phyloP scores from a whole-genome alignment of 2,329 filamentous ascomycete species.

The Nigrograna mackinnonii region DNA sequence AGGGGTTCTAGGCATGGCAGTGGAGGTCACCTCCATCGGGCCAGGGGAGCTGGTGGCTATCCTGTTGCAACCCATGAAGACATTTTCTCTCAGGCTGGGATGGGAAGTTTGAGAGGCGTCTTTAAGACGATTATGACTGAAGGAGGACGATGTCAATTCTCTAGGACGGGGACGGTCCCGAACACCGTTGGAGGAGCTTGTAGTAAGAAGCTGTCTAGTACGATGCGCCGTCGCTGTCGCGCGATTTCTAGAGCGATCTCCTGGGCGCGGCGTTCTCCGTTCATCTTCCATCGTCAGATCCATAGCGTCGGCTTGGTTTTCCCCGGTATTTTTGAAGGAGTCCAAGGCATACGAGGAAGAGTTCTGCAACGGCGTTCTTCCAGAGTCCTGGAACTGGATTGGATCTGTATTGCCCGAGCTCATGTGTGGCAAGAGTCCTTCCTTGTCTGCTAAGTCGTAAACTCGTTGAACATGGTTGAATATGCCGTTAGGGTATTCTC shows the following conservation, averaged over 20 bases:
- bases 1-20: too few species aligned
- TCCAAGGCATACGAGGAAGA: background rate
- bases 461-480: background rate
- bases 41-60: background rate
- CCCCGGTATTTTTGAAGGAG: background rate
- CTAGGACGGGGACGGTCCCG: too few species aligned
- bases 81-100: background rate
- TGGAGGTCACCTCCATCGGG: background rate
- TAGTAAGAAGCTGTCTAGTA: background rate
- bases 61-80: slow-evolving; percentile 4
- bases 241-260: background rate
- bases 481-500: slow-evolving; percentile 2
- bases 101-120: background rate
- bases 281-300: background rate
- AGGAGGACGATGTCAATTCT: background rate
- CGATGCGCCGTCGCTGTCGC: background rate
- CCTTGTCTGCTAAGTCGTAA: slow-evolving; percentile 5
- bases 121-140: background rate
- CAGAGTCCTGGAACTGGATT: too few species aligned
- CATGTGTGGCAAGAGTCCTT: background rate
- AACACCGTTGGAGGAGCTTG: too few species aligned
- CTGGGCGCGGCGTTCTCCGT: background rate
- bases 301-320: background rate
- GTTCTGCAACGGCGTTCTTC: too few species aligned
- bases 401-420: background rate